Evolutionary conservation across 2,329 filamentous ascomycete genomes (phyloP).

Genomic region (Calonectria honghensis): DNA sequence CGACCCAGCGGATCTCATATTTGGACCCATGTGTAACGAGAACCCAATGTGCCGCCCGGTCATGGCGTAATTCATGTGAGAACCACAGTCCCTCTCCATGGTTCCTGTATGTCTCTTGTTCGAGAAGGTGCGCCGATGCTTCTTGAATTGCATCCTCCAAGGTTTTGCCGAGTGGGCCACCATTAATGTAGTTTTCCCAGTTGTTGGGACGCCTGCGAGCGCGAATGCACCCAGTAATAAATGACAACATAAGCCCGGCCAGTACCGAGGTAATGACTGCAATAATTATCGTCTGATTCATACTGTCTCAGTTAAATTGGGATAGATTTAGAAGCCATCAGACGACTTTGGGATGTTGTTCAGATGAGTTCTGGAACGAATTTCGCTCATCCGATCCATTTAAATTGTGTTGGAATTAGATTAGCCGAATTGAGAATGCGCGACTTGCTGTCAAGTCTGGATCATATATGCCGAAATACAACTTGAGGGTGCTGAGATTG

Average conservation of each 20-base stretch:
- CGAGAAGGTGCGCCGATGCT: background rate
- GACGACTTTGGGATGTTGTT: background rate
- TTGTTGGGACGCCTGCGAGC: background rate
- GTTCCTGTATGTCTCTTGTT: background rate
- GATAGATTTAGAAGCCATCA: no score
- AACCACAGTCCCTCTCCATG: slow-evolving; percentile 19
- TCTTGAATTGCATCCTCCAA: background rate
- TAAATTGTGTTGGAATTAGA: background rate
- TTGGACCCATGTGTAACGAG: background rate
- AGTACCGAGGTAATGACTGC: background rate
- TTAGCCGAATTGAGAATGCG: background rate
- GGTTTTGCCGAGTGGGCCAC: background rate
- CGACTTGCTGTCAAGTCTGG: background rate
- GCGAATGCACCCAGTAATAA: background rate
- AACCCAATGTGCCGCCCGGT: background rate
- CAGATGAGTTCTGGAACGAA: background rate
- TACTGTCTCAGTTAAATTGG: background rate
- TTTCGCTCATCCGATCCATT: background rate
- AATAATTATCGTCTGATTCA: background rate
- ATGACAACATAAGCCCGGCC: background rate
- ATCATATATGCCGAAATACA: background rate
- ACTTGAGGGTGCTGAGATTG: background rate
- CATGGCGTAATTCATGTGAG: background rate
- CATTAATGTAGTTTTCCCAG: no score
- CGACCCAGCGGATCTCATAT: slow-evolving; percentile 13